Percentiles rank a stretch among this genome's conserved stretches.
phyloP scores from a whole-genome alignment of 768 basidiomycete species.

The Suillus americanus region DNA sequence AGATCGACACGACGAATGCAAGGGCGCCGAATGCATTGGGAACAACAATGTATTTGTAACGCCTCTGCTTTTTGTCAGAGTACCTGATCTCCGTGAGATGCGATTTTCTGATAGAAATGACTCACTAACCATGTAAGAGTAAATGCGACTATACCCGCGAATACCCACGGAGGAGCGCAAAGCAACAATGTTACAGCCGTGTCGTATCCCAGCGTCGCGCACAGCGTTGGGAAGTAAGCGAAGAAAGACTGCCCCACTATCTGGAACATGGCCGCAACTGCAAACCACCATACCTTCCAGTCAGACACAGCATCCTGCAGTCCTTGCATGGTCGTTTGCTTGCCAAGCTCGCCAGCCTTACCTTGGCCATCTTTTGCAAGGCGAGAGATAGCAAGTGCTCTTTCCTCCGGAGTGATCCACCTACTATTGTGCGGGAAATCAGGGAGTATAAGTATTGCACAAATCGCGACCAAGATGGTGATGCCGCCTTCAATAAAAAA shows the following conservation, averaged over 20 bases:
- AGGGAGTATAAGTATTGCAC: slow-evolving; percentile 36
- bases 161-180: background rate
- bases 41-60: background rate
- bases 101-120: background rate
- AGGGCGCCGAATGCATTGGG: background rate
- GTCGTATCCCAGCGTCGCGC: background rate
- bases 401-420: slow-evolving; percentile 32
- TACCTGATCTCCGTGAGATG: background rate
- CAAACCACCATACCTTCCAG: slow-evolving; percentile 82
- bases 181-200: background rate
- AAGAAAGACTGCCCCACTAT: background rate
- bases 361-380: slow-evolving; percentile 41
- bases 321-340: slow-evolving; percentile 37
- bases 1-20: background rate
- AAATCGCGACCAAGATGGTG: slow-evolving; percentile 34
- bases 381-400: slow-evolving; percentile 29
- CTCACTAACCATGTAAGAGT: background rate
- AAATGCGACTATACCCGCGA: background rate
- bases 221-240: background rate
- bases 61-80: background rate
- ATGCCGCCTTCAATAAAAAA: slow-evolving; percentile 32
- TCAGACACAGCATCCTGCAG: slow-evolving; percentile 61
- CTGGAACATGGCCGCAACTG: slow-evolving; percentile 43
- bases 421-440: slow-evolving; percentile 35
- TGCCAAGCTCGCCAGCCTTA: slow-evolving; percentile 41